These are phyloP conservation scores for Pelargonium cotyledonis DNA, from an alignment of 441 rosid genomes.

Conservation along the genomic window DNA sequence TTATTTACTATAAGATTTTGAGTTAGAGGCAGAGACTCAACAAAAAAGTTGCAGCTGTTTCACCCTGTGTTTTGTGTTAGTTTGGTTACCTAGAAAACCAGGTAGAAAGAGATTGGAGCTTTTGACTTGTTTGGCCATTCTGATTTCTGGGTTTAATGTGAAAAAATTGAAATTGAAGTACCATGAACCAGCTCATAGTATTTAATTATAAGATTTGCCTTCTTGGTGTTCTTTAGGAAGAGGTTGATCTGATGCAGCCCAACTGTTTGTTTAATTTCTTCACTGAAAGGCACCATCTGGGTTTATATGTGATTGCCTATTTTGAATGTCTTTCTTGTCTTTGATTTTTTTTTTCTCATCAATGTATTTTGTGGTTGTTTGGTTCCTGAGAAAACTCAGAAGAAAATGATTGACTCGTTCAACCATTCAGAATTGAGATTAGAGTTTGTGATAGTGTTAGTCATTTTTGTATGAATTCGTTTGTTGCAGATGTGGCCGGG, in stretches of 20 bases:
- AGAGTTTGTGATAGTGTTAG: neutral
- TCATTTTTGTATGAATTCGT: neutral
- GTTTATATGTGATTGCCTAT: neutral
- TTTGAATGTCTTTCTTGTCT: neutral
- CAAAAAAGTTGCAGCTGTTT: no score
- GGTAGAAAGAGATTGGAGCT: neutral
- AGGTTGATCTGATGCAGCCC: neutral
- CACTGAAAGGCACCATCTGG: neutral
- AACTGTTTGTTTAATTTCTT: neutral
- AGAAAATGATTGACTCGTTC: neutral
- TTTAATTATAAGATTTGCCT: no score
- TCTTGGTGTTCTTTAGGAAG: neutral
- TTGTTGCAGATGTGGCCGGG: slow-evolving; percentile 84
- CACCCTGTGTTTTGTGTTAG: neutral
- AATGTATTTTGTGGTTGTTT: neutral
- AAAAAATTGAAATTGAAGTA: neutral
- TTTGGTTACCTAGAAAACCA: slow-evolving; percentile 1
- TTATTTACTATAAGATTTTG: neutral
- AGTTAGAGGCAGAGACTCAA: no score
- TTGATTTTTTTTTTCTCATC: neutral
- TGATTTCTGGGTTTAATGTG: neutral
- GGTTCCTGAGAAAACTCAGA: neutral
- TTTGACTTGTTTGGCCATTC: neutral
- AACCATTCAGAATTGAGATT: neutral
- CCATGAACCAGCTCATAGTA: neutral